phyloP scores from a whole-genome alignment of 2,329 filamentous ascomycete genomes.

The Fusarium pseudocircinatum region DNA sequence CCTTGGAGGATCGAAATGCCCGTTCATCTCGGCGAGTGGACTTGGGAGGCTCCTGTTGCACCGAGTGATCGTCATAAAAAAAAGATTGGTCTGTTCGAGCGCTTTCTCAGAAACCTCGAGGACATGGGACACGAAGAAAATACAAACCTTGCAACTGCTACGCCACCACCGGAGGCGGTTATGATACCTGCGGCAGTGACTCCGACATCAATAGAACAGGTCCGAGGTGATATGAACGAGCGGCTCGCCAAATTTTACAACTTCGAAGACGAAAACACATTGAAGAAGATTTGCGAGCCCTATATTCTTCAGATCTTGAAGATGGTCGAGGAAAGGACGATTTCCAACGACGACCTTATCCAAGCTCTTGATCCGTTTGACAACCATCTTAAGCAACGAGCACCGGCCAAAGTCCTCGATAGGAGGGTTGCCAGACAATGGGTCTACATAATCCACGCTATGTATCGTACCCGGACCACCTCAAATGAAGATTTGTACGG shows the following conservation, averaged over 20 bases:
- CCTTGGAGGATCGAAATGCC: conserved; percentile 59
- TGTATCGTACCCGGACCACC: conserved; percentile 1
- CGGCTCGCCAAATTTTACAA: not conserved
- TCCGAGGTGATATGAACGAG: not conserved
- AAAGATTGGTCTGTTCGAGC: conserved; percentile 38
- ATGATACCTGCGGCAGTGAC: not conserved
- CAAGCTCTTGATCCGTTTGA: conserved; percentile 34
- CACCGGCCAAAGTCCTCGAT: conserved; percentile 8
- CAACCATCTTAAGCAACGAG: not conserved
- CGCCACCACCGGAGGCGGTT: not conserved
- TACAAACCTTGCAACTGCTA: not conserved
- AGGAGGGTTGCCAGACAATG: conserved; percentile 11
- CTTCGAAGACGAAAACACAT: not conserved
- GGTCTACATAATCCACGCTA: conserved; percentile 17
- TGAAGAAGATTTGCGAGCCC: conserved; percentile 12
- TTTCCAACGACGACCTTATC: conserved; percentile 28
- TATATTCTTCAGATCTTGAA: conserved; percentile 13
- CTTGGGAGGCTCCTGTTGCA: conserved; percentile 61
- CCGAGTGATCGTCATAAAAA: conserved; percentile 42
- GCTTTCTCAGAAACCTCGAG: conserved; percentile 45
- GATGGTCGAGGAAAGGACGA: conserved; percentile 11
- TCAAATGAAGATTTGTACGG: conserved; percentile 11
- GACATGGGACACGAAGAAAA: conserved; percentile 7
- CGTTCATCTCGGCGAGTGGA: conserved; percentile 58
- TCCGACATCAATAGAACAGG: not conserved